Conservation (phyloP, 108 stramenopile species). For the Schizochytrium sp. region DNA sequence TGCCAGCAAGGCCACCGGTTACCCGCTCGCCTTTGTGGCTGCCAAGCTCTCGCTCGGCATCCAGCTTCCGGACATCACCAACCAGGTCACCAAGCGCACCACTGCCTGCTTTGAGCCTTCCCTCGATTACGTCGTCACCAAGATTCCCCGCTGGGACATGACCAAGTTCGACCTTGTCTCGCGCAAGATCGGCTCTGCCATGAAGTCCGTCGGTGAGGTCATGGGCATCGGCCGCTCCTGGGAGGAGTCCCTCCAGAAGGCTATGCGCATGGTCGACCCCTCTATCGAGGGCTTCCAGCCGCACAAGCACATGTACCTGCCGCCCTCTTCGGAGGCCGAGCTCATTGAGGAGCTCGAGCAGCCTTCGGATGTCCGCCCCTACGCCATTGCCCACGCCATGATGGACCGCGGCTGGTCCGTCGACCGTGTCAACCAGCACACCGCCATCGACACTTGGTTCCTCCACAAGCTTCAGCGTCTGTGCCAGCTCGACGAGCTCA, state of each 20-base stretch:
- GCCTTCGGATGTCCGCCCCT: constrained; percentile 80
- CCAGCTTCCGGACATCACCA: constrained; percentile 79
- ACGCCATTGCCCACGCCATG: constrained; percentile 80
- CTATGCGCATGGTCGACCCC: constrained; percentile 92
- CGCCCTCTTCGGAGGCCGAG: constrained; percentile 49
- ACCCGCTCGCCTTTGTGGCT: constrained; percentile 95
- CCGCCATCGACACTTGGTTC: constrained; percentile 97
- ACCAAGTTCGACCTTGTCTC: constrained; percentile 81
- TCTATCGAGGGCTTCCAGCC: constrained; percentile 65
- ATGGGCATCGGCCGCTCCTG: constrained; percentile 96
- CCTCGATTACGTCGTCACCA: constrained; percentile 93
- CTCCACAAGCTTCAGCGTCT: constrained; percentile 79
- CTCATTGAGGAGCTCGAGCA: constrained; percentile 63
- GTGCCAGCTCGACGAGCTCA: constrained; percentile 50
- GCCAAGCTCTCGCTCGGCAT: constrained; percentile 87
- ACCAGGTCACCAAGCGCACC: constrained; percentile 87
- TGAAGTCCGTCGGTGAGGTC: constrained; percentile 97
- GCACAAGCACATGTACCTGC: constrained; percentile 30
- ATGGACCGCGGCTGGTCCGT: constrained; percentile 72
- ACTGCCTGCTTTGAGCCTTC: constrained; percentile 93
- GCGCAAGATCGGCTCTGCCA: constrained; percentile 84
- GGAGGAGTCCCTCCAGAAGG: constrained; percentile 96
- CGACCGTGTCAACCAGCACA: constrained; percentile 74
- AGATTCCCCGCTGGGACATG: constrained; percentile 97
- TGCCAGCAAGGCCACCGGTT: constrained; percentile 96